Conservation (phyloP, 305 asterid species). For the Fraxinus latifolia region DNA sequence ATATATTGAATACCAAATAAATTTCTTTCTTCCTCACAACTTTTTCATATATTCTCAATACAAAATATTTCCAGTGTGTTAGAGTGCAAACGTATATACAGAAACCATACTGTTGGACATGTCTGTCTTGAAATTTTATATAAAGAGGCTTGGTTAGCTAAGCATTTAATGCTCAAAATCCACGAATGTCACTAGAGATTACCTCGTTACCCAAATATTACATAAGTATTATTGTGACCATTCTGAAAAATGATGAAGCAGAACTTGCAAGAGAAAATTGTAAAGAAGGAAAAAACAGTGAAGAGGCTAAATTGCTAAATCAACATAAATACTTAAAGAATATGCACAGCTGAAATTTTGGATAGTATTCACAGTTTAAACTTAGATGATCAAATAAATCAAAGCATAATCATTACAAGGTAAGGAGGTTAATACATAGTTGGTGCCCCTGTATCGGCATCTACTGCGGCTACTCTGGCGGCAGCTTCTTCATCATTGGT, state of each 20-base stretch:
- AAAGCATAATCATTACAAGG: conserved; percentile 10
- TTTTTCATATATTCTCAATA: background rate
- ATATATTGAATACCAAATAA: background rate
- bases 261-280: background rate
- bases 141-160: background rate
- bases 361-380: background rate
- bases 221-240: background rate
- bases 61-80: background rate
- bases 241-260: background rate
- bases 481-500: conserved; percentile 76
- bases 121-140: background rate
- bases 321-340: conserved; percentile 4
- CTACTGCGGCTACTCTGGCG: conserved; percentile 57
- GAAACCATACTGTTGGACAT: background rate
- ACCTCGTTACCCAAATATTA: background rate
- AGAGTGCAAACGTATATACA: background rate
- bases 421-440: conserved; percentile 54
- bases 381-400: conserved; percentile 8
- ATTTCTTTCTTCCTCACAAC: background rate
- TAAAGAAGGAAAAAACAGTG: background rate
- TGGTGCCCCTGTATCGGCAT: conserved; percentile 63
- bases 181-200: background rate
- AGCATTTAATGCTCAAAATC: background rate
- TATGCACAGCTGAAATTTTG: background rate
- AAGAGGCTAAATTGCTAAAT: conserved; percentile 12